A percentile compares a stretch with the other conserved stretches of the same genome.
phyloP scores from a whole-genome alignment of 2,329 filamentous ascomycete genomes.

The Aspergillus sp. region DNA sequence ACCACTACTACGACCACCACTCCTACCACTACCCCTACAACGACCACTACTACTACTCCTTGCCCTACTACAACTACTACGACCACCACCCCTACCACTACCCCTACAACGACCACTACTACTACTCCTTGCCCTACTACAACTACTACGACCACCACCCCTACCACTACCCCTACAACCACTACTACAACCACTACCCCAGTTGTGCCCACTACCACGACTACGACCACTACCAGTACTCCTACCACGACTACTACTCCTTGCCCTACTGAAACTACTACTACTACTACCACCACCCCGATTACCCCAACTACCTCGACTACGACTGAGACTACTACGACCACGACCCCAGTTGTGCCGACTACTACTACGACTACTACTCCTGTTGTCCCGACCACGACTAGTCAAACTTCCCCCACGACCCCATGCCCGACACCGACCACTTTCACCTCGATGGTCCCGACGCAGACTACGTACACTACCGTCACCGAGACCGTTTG shows the following conservation, averaged over 20 bases:
- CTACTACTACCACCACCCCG: background rate
- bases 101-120: background rate
- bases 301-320: background rate
- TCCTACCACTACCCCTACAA: background rate
- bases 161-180: background rate
- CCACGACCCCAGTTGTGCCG: no score
- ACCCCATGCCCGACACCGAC: no score
- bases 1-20: background rate
- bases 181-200: background rate
- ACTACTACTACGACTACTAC: no score
- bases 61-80: background rate
- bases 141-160: background rate
- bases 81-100: background rate
- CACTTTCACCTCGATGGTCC: no score
- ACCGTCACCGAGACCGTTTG: no score
- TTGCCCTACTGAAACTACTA: background rate
- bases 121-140: background rate
- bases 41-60: background rate
- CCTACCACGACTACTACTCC: background rate
- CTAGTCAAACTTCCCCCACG: no score
- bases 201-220: background rate
- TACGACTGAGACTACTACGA: background rate
- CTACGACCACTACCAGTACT: background rate
- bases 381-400: no score
- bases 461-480: no score